Percentiles rank a stretch among this genome's conserved stretches.
Conservation (phyloP, 1,139 yeast genomes). For the Suhomyces anneliseae region DNA sequence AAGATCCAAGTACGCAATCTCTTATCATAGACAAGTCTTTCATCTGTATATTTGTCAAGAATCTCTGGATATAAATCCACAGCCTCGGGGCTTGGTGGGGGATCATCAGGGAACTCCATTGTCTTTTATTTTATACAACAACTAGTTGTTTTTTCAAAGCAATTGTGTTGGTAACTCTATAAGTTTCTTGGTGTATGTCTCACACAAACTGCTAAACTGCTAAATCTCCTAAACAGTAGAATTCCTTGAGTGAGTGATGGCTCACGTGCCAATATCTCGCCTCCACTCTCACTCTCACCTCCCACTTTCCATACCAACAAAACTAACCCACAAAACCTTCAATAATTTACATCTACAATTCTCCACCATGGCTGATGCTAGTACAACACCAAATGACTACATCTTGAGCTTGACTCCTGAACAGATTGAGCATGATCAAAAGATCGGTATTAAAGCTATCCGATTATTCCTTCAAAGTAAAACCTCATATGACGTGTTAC, state of each 20-base stretch:
- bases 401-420: slow-evolving; percentile 43
- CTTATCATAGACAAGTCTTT: slow-evolving; percentile 30
- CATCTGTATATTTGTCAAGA: slow-evolving; percentile 20
- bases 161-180: no score
- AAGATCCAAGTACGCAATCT: slow-evolving; percentile 26
- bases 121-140: neutral
- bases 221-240: no score
- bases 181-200: no score
- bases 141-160: no score
- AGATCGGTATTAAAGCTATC: slow-evolving; percentile 71
- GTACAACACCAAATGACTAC: slow-evolving; percentile 45
- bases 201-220: no score
- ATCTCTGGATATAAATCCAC: slow-evolving; percentile 3
- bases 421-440: slow-evolving; percentile 59
- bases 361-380: slow-evolving; percentile 9
- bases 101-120: neutral
- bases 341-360: neutral
- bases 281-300: no score
- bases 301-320: no score
- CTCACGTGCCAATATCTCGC: neutral
- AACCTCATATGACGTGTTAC: slow-evolving; percentile 94
- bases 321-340: neutral
- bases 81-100: slow-evolving; percentile 11
- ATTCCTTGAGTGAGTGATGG: neutral
- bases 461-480: slow-evolving; percentile 82